Evolutionary conservation across 2,329 filamentous ascomycete genomes (phyloP).

Genomic region (Diaporthe caulivora): DNA sequence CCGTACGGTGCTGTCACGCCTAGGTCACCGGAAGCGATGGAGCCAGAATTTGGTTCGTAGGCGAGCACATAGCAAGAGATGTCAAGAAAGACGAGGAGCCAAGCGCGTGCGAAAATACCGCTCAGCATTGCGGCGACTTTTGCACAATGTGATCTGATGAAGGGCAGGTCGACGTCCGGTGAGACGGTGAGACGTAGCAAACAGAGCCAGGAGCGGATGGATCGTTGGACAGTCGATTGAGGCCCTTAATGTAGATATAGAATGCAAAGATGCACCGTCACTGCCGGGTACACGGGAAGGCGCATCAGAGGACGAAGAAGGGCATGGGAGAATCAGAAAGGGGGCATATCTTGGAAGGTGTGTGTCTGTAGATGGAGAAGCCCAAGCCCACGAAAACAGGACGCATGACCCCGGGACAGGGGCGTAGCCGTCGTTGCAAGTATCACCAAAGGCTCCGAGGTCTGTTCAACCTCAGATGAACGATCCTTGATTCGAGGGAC

Average conservation of each 20-base stretch:
- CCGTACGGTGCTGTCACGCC: slow-evolving; percentile 25
- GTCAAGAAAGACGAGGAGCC: not conserved
- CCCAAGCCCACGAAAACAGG: slow-evolving; percentile 4
- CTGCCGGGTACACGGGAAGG: not conserved
- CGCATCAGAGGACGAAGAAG: not conserved
- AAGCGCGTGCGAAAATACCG: not conserved
- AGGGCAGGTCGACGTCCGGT: not conserved
- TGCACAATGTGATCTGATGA: not conserved
- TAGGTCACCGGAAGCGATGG: slow-evolving; percentile 19
- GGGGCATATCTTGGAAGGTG: not conserved
- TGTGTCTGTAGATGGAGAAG: not conserved
- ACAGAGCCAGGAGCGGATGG: not conserved
- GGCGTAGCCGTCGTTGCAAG: not conserved
- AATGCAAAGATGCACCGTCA: slow-evolving; percentile 5
- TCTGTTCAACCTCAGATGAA: slow-evolving; percentile 26
- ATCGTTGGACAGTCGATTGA: not conserved
- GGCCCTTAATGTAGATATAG: not conserved
- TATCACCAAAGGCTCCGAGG: not conserved
- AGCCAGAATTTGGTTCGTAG: slow-evolving; percentile 20
- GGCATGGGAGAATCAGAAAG: not conserved
- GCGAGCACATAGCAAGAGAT: not conserved
- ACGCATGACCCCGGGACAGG: slow-evolving; percentile 14
- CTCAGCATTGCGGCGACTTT: slow-evolving; percentile 6
- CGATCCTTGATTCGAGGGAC: not conserved
- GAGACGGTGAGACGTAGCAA: slow-evolving; percentile 2